Evolutionary conservation across 1,139 yeast genomes (phyloP), one percentile per base, ranked within the genome.

Genomic region (Lodderomyces theae): DNA sequence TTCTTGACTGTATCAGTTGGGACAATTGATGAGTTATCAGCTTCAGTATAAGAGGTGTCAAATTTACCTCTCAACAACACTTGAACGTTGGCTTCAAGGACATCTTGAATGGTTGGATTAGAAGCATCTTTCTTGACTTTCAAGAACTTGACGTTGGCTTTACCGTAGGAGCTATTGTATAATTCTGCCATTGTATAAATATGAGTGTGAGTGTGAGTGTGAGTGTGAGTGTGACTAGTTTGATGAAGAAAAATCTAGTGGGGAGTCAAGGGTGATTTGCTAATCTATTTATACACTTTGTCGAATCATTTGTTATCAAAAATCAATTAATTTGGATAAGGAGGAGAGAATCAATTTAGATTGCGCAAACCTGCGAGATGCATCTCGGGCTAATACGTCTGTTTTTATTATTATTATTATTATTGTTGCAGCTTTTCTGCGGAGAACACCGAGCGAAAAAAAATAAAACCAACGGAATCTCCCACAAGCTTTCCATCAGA

Each of bases 1-100:
- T 89, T 89, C 66, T 89, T 89, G 47, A 88, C 90, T 1, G 96
- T 88, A 63, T 89, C 97, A 10, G 97, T 89, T 42, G 97, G 96
- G 37, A 89, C 95, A 56, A 89, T 81, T n/a, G 86, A 76, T 2
- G 86, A 61, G 66, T 89, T 89, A 64, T 89, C 95, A 30, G 96
- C 96, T 48, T 82, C 60, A 40, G 96, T 89, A 69, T 86, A 89
- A 2, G 95, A 80, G 24, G 68, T 66, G 47, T 85, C 95, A 53
- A 89, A 82, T 41, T 74, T 77, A 46, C 97, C 97, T 52, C 77
- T 80, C 46, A 89, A 74, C 44, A 89, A 72, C 18, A 82, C 82
- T 51, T 75, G 73, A 39, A 86, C 95, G 45, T 88, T 84, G 45
- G 95, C 87, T 66, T 89, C 96, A 60, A 86, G 76, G 37, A 89